Percentiles rank a stretch among this genome's conserved stretches.
phyloP scores from a whole-genome alignment of 2,329 filamentous ascomycete genomes.

The Onygenales sp. region DNA sequence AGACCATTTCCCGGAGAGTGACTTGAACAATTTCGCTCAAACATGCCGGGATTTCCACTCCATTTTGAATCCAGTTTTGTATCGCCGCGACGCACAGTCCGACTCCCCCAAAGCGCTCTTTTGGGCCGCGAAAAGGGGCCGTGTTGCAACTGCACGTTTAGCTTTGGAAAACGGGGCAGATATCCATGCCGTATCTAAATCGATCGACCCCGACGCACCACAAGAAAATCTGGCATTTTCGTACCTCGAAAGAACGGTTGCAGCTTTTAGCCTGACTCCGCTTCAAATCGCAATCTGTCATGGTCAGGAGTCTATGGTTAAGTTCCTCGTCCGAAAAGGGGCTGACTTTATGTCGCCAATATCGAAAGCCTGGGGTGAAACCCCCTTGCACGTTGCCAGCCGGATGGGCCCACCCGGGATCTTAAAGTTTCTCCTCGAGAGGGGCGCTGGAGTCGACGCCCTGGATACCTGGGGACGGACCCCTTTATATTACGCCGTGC shows the following conservation, averaged over 20 bases:
- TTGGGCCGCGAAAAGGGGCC: background rate
- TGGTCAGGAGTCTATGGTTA: constrained; percentile 16
- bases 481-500: background rate
- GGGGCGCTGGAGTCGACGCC: background rate
- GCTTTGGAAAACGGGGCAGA: background rate
- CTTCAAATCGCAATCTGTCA: constrained; percentile 17
- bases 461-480: background rate
- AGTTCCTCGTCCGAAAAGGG: constrained; percentile 18
- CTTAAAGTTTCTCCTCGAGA: background rate
- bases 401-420: background rate
- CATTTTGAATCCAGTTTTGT: constrained; percentile 2
- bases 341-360: constrained; percentile 4
- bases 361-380: background rate
- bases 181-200: background rate
- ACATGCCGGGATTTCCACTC: constrained; percentile 1
- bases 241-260: background rate
- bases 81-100: background rate
- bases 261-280: constrained; percentile 7
- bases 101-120: background rate
- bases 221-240: background rate
- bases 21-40: constrained; percentile 4
- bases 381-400: background rate
- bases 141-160: background rate
- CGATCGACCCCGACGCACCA: background rate
- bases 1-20: background rate